Evolutionary conservation across 1,284 basidiomycete genomes (phyloP), one percentile per base, ranked within the genome.

Genomic region (Kalmanozyma brasiliensis): DNA sequence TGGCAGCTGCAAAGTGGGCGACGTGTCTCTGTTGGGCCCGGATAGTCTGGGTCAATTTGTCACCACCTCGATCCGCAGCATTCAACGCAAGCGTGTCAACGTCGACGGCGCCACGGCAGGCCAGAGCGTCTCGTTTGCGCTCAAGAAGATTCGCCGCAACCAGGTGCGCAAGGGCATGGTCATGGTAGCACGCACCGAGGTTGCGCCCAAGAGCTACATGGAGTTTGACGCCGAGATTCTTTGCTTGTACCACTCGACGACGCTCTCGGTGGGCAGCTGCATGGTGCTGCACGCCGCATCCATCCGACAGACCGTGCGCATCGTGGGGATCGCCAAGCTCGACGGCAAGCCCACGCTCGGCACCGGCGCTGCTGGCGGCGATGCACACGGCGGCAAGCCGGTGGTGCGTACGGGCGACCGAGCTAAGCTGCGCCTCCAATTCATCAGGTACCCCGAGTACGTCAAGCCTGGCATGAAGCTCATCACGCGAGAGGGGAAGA

Each of bases 1-100:
- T 4, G 78, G 79, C 16, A 53, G 59, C 16, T 79, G 79, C 52
- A 75, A 69, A 47, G 67, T 69, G 1, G 79, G 79, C 33, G 94
- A 98, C 77, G 82, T 88, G 0, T 88, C 97, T 22, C 84, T 94
- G 36, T 85, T 97, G 37, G 95, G 96, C 0, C 96, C 96, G 2
- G 96, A 98, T 82, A 88, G 91, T 0, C 91, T 95, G 52, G 95
- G 95, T 2, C 90, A 92, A 74, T 98, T 91, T 82, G 87, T 90
- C 63, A 86, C 87, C 19, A 93, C 92, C 0, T 85, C 88, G 3
- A 86, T 98, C 68, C 93, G 92, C 84, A 91, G 89, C 60, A 99
- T 99, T 83, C 94, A 98, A 83, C 87, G 94, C 47, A 98, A 98
- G 83, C 85, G 92, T 35, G 93, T 92, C 24, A 86, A 89, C 48